phyloP scores from a whole-genome alignment of 805 yeast species.

The Ogataea polymorpha region DNA sequence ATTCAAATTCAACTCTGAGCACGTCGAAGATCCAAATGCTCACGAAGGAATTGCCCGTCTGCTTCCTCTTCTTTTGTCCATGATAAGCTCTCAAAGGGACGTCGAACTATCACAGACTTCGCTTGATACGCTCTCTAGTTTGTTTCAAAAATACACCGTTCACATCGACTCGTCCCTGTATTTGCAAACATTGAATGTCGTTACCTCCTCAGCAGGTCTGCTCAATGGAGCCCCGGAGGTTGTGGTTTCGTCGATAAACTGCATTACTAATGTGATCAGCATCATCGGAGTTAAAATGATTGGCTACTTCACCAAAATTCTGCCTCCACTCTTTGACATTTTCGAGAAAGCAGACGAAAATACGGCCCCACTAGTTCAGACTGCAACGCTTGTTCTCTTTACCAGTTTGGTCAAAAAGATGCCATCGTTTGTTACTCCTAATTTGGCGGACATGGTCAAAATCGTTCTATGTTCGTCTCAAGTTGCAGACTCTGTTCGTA shows the following conservation, averaged over 20 bases:
- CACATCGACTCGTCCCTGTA: constrained; percentile 46
- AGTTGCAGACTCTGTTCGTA: constrained; percentile 59
- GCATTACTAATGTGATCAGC: constrained; percentile 65
- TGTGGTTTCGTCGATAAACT: constrained; percentile 68
- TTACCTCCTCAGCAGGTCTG: constrained; percentile 53
- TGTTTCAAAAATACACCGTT: constrained; percentile 62
- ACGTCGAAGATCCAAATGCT: constrained; percentile 47
- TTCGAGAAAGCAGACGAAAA: constrained; percentile 42
- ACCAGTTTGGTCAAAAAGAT: constrained; percentile 76
- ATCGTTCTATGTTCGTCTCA: constrained; percentile 54
- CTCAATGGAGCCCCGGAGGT: constrained; percentile 53
- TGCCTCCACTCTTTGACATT: constrained; percentile 67
- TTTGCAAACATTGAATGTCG: constrained; percentile 45
- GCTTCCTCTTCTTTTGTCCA: constrained; percentile 46
- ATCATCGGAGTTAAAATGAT: constrained; percentile 82
- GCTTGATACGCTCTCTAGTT: constrained; percentile 60
- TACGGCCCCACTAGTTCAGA: constrained; percentile 48
- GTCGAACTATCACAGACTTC: constrained; percentile 63
- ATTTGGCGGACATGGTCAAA: constrained; percentile 58
- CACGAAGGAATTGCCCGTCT: constrained; percentile 50
- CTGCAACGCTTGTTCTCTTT: constrained; percentile 67
- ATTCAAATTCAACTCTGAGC: constrained; percentile 67
- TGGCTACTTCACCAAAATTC: constrained; percentile 79
- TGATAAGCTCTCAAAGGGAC: constrained; percentile 36
- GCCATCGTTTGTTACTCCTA: constrained; percentile 79